Base-by-base conservation (phyloP, 169 alveolate species). In the Plasmodium blacklocki region DNA sequence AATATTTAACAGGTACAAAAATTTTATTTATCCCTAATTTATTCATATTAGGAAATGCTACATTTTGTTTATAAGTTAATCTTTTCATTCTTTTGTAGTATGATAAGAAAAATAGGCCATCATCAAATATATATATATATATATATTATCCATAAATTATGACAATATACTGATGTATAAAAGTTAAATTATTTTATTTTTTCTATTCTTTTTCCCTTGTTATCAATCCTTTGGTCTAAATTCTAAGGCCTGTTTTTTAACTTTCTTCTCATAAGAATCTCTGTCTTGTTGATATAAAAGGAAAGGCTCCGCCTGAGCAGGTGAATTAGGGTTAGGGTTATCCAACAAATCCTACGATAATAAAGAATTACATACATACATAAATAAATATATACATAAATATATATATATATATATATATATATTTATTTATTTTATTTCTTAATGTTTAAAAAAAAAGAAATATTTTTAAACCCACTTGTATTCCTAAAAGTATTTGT, bases 261-360 rank as follows among this genome's bases (percentile, higher is more conserved):
- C 96, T 54, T 93, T 78, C 63, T 88, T 89, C 76, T 88, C 93
- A 88, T 98, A 98, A 88, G 97, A 99, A 18, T 93, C 96, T 66
- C 97, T 94, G 94, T 98, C 98, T 70, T 97, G 96, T 54, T 96
- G 96, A 93, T 94, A 98, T 45, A 98, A 92, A 63, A 95, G 94
- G 89, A 96, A 97, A 0, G 99, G 99, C 56, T 98, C 99, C 7
- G 98, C 98, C 89, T 97, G 98, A 2, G 99, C 99, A 9, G 99
- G 99, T 7, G 99, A 97, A 19, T 96, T 93, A 1, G 98, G 98
- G 72, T 98, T 98, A 3, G 99, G 99, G 93, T 98, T 97, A 88
- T 97, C 99, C 62, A 98, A 94, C 45, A 98, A 96, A 72, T 98
- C 99, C 97, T 96, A 93, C 9, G 58, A 23, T 19, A 64, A 9